Evolutionary conservation across 106 monocot species (phyloP), one percentile per base, ranked within the genome.

Genomic region (Platanthera zijinensis): DNA sequence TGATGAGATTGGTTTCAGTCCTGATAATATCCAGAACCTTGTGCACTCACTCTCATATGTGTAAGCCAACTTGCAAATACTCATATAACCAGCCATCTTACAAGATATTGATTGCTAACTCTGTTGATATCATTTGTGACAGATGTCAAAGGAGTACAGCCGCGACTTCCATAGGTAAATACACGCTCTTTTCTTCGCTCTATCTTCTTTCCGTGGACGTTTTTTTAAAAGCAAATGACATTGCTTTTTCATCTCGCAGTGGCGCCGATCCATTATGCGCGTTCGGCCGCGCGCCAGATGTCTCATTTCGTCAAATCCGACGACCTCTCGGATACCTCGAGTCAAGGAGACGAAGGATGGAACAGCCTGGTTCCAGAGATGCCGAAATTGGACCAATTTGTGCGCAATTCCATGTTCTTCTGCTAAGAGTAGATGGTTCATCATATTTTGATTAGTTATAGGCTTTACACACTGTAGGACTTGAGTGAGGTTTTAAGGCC

Each of bases 1-100:
- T 48, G 91, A 95, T 78, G 91, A 95, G 78, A 95, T 91, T 63
- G 89, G 87, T 11, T 95, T 95, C 50, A 48, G 77, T n/a, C 32
- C 78, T 30, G 87, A 95, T 82, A 80, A 89, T 71, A 76, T 95
- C 4, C 91, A 95, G 73, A 82, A 86, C 50, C 82, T 95, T 48
- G 85, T 95, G 8, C 87, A 83, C 77, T 76, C 87, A 47, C 88
- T 95, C 74, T 95, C 89, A 10, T 95, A 95, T 74, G 95, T 95
- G 91, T 91, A 85, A 90, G 90, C 72, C 32, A 14, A 71, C n/a
- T 3, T 13, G 13, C 50, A 47, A 6, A 19, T 0, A 8, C 61
- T 21, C 46, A 14, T 46, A 61, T 39, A 53, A 39, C 39, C 39
- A 39, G 39, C 39, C 54, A 32, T 67, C 51, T 57, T 72, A 22